Percentiles rank a stretch among this genome's conserved stretches.
Conservation (phyloP, 768 basidiomycete species). For the Pleurotus citrinopileatus region DNA sequence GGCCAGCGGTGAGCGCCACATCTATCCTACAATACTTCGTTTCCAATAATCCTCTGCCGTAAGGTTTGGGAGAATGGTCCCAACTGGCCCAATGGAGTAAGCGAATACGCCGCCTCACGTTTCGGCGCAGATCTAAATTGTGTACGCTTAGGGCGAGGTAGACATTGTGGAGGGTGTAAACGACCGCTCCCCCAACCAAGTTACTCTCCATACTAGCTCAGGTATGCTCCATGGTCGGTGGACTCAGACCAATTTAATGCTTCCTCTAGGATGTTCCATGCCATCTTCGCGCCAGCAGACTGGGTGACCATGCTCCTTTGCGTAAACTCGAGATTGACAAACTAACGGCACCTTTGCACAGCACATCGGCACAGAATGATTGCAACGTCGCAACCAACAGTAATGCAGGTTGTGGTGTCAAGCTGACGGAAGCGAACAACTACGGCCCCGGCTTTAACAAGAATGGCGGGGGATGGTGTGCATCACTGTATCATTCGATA, state of each 20-base stretch:
- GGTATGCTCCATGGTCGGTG: slow-evolving; percentile 23
- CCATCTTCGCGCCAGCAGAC: slow-evolving; percentile 32
- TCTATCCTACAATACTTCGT: slow-evolving; percentile 23
- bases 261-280: slow-evolving; percentile 41
- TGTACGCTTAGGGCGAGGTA: slow-evolving; percentile 34
- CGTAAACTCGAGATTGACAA: too few relatives aligned
- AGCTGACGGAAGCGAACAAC: slow-evolving; percentile 29
- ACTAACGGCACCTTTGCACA: too few relatives aligned
- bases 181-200: slow-evolving; percentile 45
- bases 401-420: slow-evolving; percentile 54
- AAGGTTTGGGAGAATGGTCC: slow-evolving; percentile 26
- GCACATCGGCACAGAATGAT: slow-evolving; percentile 31
- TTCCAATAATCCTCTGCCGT: not conserved
- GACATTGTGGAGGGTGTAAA: slow-evolving; percentile 62
- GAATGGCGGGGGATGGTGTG: slow-evolving; percentile 60
- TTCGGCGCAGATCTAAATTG: not conserved
- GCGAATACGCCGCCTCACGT: not conserved
- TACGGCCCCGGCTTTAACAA: slow-evolving; percentile 55
- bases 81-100: slow-evolving; percentile 27
- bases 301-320: slow-evolving; percentile 36
- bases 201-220: slow-evolving; percentile 53
- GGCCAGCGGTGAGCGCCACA: slow-evolving; percentile 41
- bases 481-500: not conserved
- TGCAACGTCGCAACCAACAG: slow-evolving; percentile 41
- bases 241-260: not conserved